Evolutionary conservation across 2,329 filamentous ascomycete species (phyloP), one percentile per base, ranked within the genome.

Genomic region (Fusarium albidum): DNA sequence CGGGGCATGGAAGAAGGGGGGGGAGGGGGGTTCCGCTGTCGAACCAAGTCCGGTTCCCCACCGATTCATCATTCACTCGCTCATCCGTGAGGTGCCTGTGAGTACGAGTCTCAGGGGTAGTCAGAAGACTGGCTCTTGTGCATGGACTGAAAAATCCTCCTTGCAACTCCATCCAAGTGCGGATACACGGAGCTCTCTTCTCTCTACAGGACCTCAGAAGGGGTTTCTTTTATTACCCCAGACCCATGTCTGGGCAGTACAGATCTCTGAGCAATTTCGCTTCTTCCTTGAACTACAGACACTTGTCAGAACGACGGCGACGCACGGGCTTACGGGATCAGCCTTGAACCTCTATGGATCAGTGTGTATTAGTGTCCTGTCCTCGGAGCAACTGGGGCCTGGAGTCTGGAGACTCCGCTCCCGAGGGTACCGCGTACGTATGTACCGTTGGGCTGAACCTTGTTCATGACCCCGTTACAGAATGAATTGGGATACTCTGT

Each of bases 401-500:
- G 45, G 49, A 49, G 58, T 43, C 51, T 41, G 45, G 49, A 49
- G 57, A 60, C 57, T 52, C 40, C 53, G 34, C 40, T 44, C 41
- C 25, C 25, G 37, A 33, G 42, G 37, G 11, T 37, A 44, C 15
- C 39, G 40, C 33, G 48, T 31, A 29, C 50, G 57, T 44, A 44
- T 51, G 47, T 58, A 17, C 41, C 41, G 53, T 51, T 51, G 48
- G 53, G 27, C 58, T 61, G 58, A 61, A 61, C 58, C 53, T 61
- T 61, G 58, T 58, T 59, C 45, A 26, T 31, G 31, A 45, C 34
- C 39, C 40, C 39, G 40, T 61, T 59, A 38, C 58, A 45, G 55
- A 21, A 61, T 61, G 55, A 21, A 61, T 61, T 55, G 34, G 57
- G 58, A 29, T 31, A 46, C 37, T 51, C 51, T 55, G 44, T 42